These are phyloP conservation scores for Phragmites australis DNA, from an alignment of 176 grass and related monocot genomes.

Conservation along the genomic window DNA sequence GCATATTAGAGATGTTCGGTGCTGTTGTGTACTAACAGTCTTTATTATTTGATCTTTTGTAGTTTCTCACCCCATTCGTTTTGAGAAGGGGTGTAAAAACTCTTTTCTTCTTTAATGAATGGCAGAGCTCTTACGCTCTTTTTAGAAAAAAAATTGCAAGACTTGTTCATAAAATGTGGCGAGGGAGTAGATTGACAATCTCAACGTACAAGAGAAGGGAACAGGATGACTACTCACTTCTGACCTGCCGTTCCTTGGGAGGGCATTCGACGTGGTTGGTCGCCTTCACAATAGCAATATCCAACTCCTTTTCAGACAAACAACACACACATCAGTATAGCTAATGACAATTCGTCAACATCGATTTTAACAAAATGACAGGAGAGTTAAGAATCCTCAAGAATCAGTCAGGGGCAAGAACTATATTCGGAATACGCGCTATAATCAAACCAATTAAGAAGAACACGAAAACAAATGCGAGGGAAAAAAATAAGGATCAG, in stretches of 20 bases:
- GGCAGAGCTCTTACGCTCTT: no score
- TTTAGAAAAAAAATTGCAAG: no score
- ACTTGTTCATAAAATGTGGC: neutral
- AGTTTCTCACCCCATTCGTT: no score
- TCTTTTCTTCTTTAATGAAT: no score
- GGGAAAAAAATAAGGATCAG: neutral
- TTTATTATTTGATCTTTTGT: no score
- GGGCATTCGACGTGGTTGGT: constrained; percentile 93
- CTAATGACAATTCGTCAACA: neutral
- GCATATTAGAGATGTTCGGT: no score
- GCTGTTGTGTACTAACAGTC: no score
- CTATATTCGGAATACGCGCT: no score
- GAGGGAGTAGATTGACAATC: no score
- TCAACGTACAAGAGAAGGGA: neutral
- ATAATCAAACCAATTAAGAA: no score
- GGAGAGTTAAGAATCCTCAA: neutral
- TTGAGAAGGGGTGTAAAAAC: no score
- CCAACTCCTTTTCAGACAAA: constrained; percentile 64
- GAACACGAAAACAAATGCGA: neutral
- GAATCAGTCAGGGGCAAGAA: neutral
- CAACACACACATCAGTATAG: neutral
- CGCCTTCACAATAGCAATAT: constrained; percentile 93
- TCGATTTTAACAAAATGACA: no score
- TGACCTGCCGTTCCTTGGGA: constrained; percentile 87
- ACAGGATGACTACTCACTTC: constrained; percentile 57